Evolutionary conservation across 2,329 filamentous ascomycete genomes (phyloP).

Genomic region (Pezicula radicicola): DNA sequence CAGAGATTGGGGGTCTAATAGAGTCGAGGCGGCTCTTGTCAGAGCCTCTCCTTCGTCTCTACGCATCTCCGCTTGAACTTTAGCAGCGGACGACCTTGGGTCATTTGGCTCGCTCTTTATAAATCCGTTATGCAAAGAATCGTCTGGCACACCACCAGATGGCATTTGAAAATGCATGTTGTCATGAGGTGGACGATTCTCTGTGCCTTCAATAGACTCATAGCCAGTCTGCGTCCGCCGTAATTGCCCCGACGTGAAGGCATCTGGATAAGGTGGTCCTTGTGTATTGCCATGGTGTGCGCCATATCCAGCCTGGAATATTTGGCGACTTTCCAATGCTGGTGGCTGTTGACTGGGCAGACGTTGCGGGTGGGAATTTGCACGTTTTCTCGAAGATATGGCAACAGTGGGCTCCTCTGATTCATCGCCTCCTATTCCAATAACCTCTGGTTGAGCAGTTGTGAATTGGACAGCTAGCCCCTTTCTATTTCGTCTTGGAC

Average conservation of each 20-base stretch:
- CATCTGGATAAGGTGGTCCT: conserved; percentile 27
- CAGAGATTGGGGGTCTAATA: conserved; percentile 7
- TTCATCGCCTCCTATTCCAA: conserved; percentile 90
- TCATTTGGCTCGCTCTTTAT: conserved; percentile 6
- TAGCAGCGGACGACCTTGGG: conserved; percentile 22
- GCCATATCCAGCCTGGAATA: not conserved
- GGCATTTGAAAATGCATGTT: not conserved
- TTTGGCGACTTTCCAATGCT: conserved; percentile 2
- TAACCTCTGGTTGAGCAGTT: conserved; percentile 71
- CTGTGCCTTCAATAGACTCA: conserved; percentile 13
- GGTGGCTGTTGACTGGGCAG: conserved; percentile 1
- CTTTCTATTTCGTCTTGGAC: conserved; percentile 50
- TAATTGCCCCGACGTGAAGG: conserved; percentile 51
- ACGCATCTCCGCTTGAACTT: conserved; percentile 57
- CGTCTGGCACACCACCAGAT: not conserved
- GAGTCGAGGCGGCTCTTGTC: conserved; percentile 30
- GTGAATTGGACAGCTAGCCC: conserved; percentile 73
- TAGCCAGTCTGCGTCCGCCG: conserved; percentile 57
- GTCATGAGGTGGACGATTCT: conserved; percentile 3
- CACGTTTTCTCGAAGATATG: conserved; percentile 56
- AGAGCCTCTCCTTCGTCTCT: conserved; percentile 58
- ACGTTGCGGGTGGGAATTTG: conserved; percentile 20
- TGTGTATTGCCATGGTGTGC: not conserved
- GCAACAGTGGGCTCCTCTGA: conserved; percentile 69
- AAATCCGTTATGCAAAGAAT: not conserved